phyloP scores from a whole-genome alignment of 805 yeast genomes.

The Spathaspora sp. region DNA sequence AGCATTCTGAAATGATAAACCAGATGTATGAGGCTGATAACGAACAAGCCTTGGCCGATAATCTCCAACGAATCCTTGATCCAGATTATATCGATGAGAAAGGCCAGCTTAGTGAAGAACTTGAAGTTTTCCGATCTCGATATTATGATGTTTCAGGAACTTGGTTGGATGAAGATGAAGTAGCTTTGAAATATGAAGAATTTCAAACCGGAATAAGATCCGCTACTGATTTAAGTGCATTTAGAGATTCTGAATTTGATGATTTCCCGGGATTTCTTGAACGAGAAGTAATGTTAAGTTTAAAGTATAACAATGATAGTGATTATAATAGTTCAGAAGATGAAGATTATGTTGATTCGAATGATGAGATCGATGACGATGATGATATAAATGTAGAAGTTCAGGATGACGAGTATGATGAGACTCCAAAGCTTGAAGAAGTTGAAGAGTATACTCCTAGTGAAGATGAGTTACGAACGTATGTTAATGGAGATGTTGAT shows the following conservation, averaged over 20 bases:
- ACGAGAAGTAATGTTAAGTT: constrained; percentile 7
- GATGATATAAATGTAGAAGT: constrained; percentile 1
- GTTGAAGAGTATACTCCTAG: background rate
- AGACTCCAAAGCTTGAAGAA: constrained; percentile 1
- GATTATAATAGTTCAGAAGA: constrained; percentile 11
- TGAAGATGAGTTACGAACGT: constrained; percentile 1
- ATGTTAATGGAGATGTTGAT: background rate
- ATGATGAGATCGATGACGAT: background rate
- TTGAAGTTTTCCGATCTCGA: constrained; percentile 3
- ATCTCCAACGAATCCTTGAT: constrained; percentile 4
- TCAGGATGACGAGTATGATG: background rate
- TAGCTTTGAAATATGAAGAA: background rate
- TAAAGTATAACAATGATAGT: constrained; percentile 13
- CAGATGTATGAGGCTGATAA: constrained; percentile 7
- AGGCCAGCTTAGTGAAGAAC: background rate
- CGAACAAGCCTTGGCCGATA: constrained; percentile 15
- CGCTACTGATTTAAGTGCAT: constrained; percentile 2
- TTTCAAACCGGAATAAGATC: background rate
- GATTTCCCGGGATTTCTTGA: constrained; percentile 54
- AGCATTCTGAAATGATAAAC: background rate
- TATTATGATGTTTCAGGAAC: constrained; percentile 2
- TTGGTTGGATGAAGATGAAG: constrained; percentile 18
- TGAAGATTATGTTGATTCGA: constrained; percentile 1
- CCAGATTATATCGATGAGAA: background rate
- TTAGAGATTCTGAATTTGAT: constrained; percentile 54